A percentile compares a stretch with the other conserved stretches of the same genome.
Evolutionary conservation across 805 yeast species (phyloP).

Genomic region (Saccharomycopsis selenospora): DNA sequence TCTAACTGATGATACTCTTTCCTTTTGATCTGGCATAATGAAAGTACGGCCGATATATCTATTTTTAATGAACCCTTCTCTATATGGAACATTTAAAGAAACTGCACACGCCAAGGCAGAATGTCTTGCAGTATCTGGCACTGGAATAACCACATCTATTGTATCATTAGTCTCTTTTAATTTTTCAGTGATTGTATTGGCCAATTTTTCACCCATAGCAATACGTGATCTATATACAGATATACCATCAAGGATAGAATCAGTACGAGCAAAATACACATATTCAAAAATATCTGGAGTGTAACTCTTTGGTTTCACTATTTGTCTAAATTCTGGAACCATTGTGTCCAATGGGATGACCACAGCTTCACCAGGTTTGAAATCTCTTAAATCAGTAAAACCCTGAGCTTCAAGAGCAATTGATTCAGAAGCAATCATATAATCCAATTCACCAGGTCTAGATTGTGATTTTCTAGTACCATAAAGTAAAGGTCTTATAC

Average conservation of each 20-base stretch:
- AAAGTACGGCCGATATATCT: constrained; percentile 96
- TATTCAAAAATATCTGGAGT: constrained; percentile 96
- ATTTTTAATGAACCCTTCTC: constrained; percentile 97
- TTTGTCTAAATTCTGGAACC: constrained; percentile 78
- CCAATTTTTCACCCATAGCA: constrained; percentile 89
- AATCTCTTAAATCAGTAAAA: constrained; percentile 69
- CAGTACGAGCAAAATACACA: constrained; percentile 97
- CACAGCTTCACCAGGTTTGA: constrained; percentile 94
- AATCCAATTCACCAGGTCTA: constrained; percentile 72
- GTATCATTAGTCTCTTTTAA: constrained; percentile 42
- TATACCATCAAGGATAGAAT: constrained; percentile 92
- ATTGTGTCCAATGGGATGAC: constrained; percentile 74
- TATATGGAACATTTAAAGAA: constrained; percentile 68
- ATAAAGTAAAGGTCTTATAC: constrained; percentile 82
- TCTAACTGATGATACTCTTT: constrained; percentile 88
- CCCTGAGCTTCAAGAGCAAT: constrained; percentile 93
- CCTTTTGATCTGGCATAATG: constrained; percentile 96
- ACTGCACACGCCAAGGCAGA: constrained; percentile 91
- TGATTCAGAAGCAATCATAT: constrained; percentile 92
- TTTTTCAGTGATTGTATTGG: constrained; percentile 50
- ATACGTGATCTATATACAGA: constrained; percentile 89
- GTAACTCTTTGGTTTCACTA: constrained; percentile 67
- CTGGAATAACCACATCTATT: constrained; percentile 94
- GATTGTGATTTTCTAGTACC: constrained; percentile 72
- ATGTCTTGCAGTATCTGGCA: constrained; percentile 96